Percentiles rank a stretch among this genome's conserved stretches.
Conservation (phyloP, 305 asterid genomes). For the Fraxinus platypoda region DNA sequence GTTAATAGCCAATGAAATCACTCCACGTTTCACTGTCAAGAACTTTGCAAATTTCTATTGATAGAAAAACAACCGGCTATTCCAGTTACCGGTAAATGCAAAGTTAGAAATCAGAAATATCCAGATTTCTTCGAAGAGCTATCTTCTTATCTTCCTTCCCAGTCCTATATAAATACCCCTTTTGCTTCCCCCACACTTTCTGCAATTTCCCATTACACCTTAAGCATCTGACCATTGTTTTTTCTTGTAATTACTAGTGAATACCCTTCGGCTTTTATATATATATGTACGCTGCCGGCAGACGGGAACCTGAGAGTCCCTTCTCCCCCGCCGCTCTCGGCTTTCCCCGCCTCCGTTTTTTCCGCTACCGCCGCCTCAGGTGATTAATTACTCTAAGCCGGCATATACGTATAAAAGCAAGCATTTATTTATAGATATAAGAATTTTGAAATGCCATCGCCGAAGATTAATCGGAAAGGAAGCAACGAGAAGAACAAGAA, state of each 20-base stretch:
- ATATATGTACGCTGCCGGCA: constrained; percentile 32
- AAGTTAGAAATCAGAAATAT: background rate
- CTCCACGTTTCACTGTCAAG: background rate
- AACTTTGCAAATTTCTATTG: background rate
- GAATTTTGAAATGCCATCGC: constrained; percentile 36
- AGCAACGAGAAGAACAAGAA: constrained; percentile 39
- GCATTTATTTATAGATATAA: background rate
- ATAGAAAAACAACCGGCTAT: background rate
- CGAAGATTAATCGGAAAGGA: constrained; percentile 39
- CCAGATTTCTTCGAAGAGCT: background rate
- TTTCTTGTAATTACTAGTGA: background rate
- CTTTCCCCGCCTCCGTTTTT: constrained; percentile 34
- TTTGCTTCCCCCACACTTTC: background rate
- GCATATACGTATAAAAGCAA: background rate
- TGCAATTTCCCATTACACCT: background rate
- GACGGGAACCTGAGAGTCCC: constrained; percentile 34
- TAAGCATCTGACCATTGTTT: background rate
- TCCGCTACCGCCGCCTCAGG: constrained; percentile 40
- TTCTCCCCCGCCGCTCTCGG: constrained; percentile 23
- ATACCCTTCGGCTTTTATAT: background rate
- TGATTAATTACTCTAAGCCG: background rate
- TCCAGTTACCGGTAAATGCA: background rate
- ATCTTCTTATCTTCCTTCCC: background rate
- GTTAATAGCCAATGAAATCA: background rate
- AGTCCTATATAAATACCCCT: background rate